Evolutionary conservation across 768 basidiomycete species (phyloP), one percentile per base, ranked within the genome.

Genomic region (Calocera cornea): DNA sequence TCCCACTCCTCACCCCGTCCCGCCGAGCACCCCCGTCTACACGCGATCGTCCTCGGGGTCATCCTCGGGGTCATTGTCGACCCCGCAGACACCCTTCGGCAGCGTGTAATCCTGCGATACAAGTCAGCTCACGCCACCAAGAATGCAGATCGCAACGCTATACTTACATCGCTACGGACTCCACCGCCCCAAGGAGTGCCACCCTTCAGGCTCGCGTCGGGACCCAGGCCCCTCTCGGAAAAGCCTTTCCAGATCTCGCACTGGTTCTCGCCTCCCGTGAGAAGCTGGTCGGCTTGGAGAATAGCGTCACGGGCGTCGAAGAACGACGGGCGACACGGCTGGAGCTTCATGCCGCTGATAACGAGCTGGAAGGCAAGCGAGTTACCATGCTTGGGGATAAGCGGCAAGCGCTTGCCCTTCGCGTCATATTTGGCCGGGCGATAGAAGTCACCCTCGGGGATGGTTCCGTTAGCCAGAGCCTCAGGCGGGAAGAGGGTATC

Each of bases 121-220:
- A n/a, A 7, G 29, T 5, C 2, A 34, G 50, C 67, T 41, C 33
- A 50, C 11, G 34, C 12, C 38, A 66, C 41, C 24, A 36, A 63
- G 2, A 34, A n/a, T 2, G n/a, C 1, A 33, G 34, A 1, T 14
- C 1, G 12, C n/a, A 0, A 16, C 7, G 60, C 0, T 64, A 34
- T 8, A 72, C 78, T 70, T 73, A 82, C 89, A 71, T 92, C 84
- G 19, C 81, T 82, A 69, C 94, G 83, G 65, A 90, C 78, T 68
- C 93, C 94, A 83, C 92, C 92, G 73, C 94, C 94, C 94, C 94
- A 97, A 19, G 92, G 93, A 8, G 90, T 91, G 68, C 83, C 79
- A 65, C 90, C 88, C 34, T 83, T 78, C 41, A 97, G 84, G 17
- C 71, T 78, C 1, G 95, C 90, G 72, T 93, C 87, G 12, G 79